Evolutionary conservation across 2,329 filamentous ascomycete species (phyloP).

Genomic region (Calycina marina): DNA sequence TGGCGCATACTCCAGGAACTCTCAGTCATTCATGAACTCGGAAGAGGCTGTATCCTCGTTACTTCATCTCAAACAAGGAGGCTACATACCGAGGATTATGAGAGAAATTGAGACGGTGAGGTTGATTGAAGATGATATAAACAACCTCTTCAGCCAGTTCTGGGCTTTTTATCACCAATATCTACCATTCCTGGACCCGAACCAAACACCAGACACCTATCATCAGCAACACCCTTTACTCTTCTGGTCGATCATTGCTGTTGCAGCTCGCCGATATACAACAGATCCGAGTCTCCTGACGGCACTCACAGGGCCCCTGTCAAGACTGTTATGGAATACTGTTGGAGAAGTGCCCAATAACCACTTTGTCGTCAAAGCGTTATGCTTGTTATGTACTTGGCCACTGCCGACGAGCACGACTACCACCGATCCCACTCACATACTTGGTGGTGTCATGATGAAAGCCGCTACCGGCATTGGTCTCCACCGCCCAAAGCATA

Average conservation of each 20-base stretch:
- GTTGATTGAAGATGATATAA: conserved; percentile 47
- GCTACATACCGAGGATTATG: conserved; percentile 21
- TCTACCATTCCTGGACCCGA: conserved; percentile 56
- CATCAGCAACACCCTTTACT: conserved; percentile 65
- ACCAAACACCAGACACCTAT: conserved; percentile 56
- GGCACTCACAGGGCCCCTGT: conserved; percentile 52
- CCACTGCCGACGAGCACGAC: conserved; percentile 71
- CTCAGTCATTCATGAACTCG: conserved; percentile 47
- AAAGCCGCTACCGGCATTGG: conserved; percentile 75
- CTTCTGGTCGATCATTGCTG: conserved; percentile 72
- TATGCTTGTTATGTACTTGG: conserved; percentile 71
- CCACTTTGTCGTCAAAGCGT: conserved; percentile 68
- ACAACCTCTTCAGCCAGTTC: conserved; percentile 57
- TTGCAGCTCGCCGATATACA: conserved; percentile 57
- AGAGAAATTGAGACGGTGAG: conserved; percentile 43
- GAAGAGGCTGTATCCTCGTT: conserved; percentile 55
- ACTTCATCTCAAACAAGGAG: conserved; percentile 50
- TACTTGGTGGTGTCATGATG: conserved; percentile 68
- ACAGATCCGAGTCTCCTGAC: conserved; percentile 45
- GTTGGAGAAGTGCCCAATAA: conserved; percentile 64
- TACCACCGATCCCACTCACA: conserved; percentile 67
- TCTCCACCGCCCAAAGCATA: conserved; percentile 65
- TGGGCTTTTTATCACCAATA: conserved; percentile 66
- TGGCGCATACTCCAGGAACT: conserved; percentile 43
- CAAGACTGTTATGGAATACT: conserved; percentile 61